These are phyloP conservation scores for Termitomyces sp. DNA, from an alignment of 1,284 basidiomycete species.

Conservation along the genomic window DNA sequence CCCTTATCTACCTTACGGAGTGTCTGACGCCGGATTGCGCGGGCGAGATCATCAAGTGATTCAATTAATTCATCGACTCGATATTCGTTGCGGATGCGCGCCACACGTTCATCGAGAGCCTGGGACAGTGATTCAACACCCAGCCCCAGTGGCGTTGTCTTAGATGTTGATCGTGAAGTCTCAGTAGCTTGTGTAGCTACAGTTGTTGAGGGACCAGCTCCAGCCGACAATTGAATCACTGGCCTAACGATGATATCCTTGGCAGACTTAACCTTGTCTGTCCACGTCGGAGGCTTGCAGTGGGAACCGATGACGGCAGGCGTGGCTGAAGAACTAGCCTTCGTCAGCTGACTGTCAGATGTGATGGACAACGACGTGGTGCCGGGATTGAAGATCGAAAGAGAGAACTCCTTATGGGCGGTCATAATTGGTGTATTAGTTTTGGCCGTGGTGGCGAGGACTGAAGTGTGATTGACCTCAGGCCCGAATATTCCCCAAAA, in stretches of 20 bases:
- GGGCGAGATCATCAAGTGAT: slow-evolving; percentile 56
- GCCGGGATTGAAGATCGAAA: slow-evolving; percentile 51
- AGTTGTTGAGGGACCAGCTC: slow-evolving; percentile 20
- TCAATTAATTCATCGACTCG: slow-evolving; percentile 44
- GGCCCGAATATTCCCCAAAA: slow-evolving; percentile 30
- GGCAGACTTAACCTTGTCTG: slow-evolving; percentile 20
- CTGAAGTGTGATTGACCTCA: slow-evolving; percentile 33
- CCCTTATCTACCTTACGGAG: slow-evolving; percentile 38
- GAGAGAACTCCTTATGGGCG: slow-evolving; percentile 48
- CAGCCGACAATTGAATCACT: slow-evolving; percentile 20
- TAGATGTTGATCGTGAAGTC: slow-evolving; percentile 18
- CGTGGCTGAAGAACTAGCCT: slow-evolving; percentile 19
- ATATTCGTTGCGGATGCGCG: slow-evolving; percentile 44
- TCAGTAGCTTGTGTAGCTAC: slow-evolving; percentile 14
- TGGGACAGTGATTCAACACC: slow-evolving; percentile 46
- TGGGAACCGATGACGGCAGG: slow-evolving; percentile 20
- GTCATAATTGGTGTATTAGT: slow-evolving; percentile 33
- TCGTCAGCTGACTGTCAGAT: slow-evolving; percentile 29
- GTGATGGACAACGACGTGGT: slow-evolving; percentile 35
- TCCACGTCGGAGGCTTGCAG: slow-evolving; percentile 22
- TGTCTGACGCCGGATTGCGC: slow-evolving; percentile 46
- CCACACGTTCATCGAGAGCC: slow-evolving; percentile 43
- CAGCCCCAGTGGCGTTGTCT: slow-evolving; percentile 36
- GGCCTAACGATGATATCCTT: slow-evolving; percentile 25
- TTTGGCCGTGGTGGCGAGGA: slow-evolving; percentile 30